phyloP scores from a whole-genome alignment of 2,329 filamentous ascomycete genomes.

The Canariomyces notabilis region DNA sequence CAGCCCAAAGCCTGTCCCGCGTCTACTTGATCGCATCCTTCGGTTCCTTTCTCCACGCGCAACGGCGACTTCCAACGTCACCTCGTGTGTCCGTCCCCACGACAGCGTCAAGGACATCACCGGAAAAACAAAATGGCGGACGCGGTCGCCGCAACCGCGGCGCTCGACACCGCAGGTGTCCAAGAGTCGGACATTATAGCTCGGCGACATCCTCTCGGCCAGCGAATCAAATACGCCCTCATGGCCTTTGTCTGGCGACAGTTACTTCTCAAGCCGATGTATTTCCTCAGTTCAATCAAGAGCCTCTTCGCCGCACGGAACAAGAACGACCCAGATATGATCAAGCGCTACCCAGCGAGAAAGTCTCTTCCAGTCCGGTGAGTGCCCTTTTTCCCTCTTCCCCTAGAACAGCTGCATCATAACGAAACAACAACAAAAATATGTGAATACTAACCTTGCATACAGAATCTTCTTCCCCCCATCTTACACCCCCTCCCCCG shows the following conservation, averaged over 20 bases:
- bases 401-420: no score
- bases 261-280: background rate
- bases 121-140: background rate
- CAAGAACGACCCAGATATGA: conserved; percentile 13
- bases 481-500: conserved; percentile 27
- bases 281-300: conserved; percentile 7
- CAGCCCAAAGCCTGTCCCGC: no score
- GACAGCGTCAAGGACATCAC: background rate
- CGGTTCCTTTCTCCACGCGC: no score
- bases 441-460: background rate
- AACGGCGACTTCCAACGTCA: no score
- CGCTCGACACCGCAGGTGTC: background rate
- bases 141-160: background rate
- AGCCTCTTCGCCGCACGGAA: conserved; percentile 1
- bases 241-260: background rate
- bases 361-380: conserved; percentile 19
- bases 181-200: background rate
- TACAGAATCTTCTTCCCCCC: conserved; percentile 38
- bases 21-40: no score
- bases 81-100: background rate
- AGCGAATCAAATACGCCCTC: background rate
- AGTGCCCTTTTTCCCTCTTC: background rate
- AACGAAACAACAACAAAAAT: no score
- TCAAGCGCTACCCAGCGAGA: conserved; percentile 24
- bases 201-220: background rate